phyloP scores from a whole-genome alignment of 2,329 filamentous ascomycete species.

The Didymella exigua region DNA sequence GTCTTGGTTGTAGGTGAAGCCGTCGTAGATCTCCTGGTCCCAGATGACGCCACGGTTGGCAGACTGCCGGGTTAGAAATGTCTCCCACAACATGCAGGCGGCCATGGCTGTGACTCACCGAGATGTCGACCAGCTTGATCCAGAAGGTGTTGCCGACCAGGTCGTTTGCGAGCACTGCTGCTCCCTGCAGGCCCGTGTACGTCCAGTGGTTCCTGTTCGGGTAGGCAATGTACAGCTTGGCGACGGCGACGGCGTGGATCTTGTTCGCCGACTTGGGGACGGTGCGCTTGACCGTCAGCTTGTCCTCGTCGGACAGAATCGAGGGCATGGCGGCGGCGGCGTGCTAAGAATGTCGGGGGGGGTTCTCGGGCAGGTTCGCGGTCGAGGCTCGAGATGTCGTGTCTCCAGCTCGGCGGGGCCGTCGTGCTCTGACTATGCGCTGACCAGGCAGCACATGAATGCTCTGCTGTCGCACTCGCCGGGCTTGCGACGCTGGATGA shows the following conservation, averaged over 20 bases:
- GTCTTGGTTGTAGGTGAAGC: constrained; percentile 94
- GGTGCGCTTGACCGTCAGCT: constrained; percentile 92
- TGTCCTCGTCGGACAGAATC: constrained; percentile 88
- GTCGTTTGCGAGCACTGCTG: constrained; percentile 89
- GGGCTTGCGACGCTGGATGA: constrained; percentile 10
- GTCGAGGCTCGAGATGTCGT: constrained; percentile 10
- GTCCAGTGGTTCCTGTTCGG: constrained; percentile 87
- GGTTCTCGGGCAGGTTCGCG: background rate
- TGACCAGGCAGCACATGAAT: constrained; percentile 40
- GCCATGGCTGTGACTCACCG: constrained; percentile 71
- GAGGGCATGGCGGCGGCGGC: constrained; percentile 55
- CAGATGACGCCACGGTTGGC: constrained; percentile 41
- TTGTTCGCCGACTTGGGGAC: constrained; percentile 96
- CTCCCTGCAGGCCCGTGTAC: constrained; percentile 91
- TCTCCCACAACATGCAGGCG: too few relatives aligned
- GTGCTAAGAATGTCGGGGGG: constrained; percentile 20
- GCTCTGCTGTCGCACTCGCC: constrained; percentile 18
- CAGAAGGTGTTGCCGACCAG: constrained; percentile 94
- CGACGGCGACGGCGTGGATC: constrained; percentile 94
- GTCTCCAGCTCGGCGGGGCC: constrained; percentile 39
- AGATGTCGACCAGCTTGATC: constrained; percentile 97
- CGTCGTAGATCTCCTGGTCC: constrained; percentile 90
- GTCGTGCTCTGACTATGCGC: constrained; percentile 20
- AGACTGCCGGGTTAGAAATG: constrained; percentile 52
- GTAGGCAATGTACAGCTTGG: constrained; percentile 89